Percentiles rank a stretch among this genome's conserved stretches.
Evolutionary conservation across 345 rosid genomes (phyloP).

Genomic region (Populus davidiana): DNA sequence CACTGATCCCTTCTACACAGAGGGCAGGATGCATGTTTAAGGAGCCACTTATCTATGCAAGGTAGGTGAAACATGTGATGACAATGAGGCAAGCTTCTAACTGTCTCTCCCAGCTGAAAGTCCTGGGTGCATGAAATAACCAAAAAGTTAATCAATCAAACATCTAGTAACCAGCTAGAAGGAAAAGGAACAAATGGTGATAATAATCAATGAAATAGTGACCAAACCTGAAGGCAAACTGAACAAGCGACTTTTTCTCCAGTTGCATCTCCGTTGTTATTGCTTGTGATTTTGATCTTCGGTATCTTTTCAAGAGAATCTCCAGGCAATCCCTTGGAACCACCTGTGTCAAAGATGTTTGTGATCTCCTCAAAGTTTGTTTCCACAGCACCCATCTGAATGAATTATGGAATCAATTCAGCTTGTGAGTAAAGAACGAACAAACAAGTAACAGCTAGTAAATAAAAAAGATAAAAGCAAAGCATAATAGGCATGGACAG

Average conservation of each 20-base stretch:
- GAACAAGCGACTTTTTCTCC: constrained; percentile 84
- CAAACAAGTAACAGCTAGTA: not conserved
- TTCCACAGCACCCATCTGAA: constrained; percentile 92
- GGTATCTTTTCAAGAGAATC: constrained; percentile 84
- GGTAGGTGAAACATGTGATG: constrained; percentile 97
- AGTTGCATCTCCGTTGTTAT: constrained; percentile 59
- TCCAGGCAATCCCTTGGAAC: constrained; percentile 70
- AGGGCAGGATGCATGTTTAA: constrained; percentile 87
- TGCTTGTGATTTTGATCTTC: constrained; percentile 61
- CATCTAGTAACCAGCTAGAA: not conserved
- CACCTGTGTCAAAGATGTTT: constrained; percentile 83
- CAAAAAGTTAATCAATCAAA: constrained; percentile 4
- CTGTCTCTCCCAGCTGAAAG: constrained; percentile 85
- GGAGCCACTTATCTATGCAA: constrained; percentile 97
- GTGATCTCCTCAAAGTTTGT: constrained; percentile 68
- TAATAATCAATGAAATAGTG: not conserved
- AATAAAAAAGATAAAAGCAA: constrained; percentile 1
- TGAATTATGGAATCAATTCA: constrained; percentile 9
- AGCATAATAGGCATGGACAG: not conserved
- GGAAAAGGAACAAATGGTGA: not conserved
- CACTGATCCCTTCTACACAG: constrained; percentile 89
- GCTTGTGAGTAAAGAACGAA: constrained; percentile 10
- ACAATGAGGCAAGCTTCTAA: constrained; percentile 91
- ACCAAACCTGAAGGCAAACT: constrained; percentile 90
- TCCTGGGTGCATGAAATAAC: constrained; percentile 50